A percentile compares a stretch with the other conserved stretches of the same genome.
These are phyloP conservation scores for Viola odorata DNA, from an alignment of 345 rosid species.

Conservation along the genomic window DNA sequence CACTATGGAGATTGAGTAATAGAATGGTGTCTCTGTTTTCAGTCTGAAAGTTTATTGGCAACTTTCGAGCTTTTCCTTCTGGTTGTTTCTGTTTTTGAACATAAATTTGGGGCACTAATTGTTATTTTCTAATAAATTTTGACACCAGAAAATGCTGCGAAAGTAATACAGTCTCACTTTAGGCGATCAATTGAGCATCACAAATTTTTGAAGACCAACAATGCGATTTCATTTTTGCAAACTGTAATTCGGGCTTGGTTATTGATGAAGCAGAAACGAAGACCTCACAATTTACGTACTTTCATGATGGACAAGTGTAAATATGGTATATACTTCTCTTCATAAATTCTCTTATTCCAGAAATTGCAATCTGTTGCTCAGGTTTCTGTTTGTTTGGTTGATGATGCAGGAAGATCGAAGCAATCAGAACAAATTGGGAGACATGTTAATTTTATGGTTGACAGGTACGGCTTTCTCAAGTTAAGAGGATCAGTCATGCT, in stretches of 20 bases:
- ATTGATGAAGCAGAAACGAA: conserved; percentile 35
- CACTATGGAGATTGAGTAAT: too few relatives aligned
- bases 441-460: conserved; percentile 37
- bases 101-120: too few relatives aligned
- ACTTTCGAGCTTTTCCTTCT: too few relatives aligned
- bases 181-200: conserved; percentile 40
- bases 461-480: conserved; percentile 45
- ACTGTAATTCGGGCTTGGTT: conserved; percentile 52
- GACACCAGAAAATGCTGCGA: conserved; percentile 61
- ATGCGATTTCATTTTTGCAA: conserved; percentile 47
- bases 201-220: conserved; percentile 41
- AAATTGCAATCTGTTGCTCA: neutral
- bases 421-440: conserved; percentile 26
- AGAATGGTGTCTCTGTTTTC: too few relatives aligned
- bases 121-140: too few relatives aligned
- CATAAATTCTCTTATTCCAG: conserved; percentile 1
- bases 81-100: too few relatives aligned
- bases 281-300: conserved; percentile 14
- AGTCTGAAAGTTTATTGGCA: too few relatives aligned
- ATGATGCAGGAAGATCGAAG: conserved; percentile 31
- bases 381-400: conserved; percentile 10
- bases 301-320: conserved; percentile 18
- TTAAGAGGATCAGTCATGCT: conserved; percentile 35
- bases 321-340: conserved; percentile 27
- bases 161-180: conserved; percentile 53